phyloP scores from a whole-genome alignment of 768 basidiomycete species.

The Mycena vitilis region DNA sequence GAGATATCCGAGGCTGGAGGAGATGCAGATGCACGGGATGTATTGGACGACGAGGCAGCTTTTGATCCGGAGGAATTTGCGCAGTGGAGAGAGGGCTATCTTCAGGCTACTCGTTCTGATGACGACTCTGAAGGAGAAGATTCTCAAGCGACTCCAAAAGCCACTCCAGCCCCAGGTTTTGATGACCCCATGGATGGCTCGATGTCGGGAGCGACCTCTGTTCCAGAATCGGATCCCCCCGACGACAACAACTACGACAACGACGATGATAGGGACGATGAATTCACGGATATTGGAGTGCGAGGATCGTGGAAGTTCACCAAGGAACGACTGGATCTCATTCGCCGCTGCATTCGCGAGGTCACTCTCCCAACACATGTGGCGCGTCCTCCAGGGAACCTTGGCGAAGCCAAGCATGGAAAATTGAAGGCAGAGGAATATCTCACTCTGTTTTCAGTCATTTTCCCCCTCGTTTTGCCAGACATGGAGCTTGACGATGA shows the following conservation, averaged over 20 bases:
- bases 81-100: too few relatives aligned
- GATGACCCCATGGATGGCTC: too few relatives aligned
- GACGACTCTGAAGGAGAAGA: too few relatives aligned
- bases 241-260: neutral
- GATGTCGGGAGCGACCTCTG: constrained; percentile 13
- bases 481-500: too few relatives aligned
- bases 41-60: too few relatives aligned
- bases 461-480: too few relatives aligned
- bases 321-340: constrained; percentile 7
- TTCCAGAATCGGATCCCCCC: constrained; percentile 16
- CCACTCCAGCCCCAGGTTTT: too few relatives aligned
- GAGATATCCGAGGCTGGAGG: too few relatives aligned
- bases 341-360: constrained; percentile 19
- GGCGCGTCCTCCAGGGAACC: constrained; percentile 34
- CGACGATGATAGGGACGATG: constrained; percentile 6
- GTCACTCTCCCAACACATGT: constrained; percentile 33
- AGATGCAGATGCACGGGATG: too few relatives aligned
- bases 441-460: constrained; percentile 31
- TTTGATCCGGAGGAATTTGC: too few relatives aligned
- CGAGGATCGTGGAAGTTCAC: constrained; percentile 21
- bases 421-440: constrained; percentile 38
- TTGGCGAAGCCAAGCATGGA: constrained; percentile 36
- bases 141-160: too few relatives aligned
- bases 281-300: constrained; percentile 24
- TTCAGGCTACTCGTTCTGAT: too few relatives aligned